A percentile compares a stretch with the other conserved stretches of the same genome.
phyloP scores from a whole-genome alignment of 345 rosid species.

The Rhodamnia argentea region DNA sequence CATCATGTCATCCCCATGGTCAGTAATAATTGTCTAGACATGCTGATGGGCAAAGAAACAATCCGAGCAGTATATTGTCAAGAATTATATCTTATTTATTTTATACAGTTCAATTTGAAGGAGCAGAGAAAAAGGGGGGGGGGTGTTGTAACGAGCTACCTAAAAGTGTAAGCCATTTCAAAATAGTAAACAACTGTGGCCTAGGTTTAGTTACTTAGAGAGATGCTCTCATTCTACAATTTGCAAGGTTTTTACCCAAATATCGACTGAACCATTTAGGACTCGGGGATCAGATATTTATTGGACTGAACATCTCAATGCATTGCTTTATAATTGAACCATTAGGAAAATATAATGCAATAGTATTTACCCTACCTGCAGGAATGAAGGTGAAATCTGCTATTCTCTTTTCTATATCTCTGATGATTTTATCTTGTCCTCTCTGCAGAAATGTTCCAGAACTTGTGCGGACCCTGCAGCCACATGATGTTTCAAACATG shows the following conservation, averaged over 20 bases:
- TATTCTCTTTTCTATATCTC: slow-evolving; percentile 68
- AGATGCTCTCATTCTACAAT: not conserved
- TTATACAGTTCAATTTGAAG: not conserved
- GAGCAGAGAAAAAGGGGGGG: not conserved
- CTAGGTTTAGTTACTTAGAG: not conserved
- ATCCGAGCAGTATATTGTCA: not conserved
- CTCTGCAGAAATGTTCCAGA: slow-evolving; percentile 82
- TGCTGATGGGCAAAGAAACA: not conserved
- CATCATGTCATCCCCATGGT: not conserved
- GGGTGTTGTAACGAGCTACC: not conserved
- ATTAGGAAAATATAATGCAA: not conserved
- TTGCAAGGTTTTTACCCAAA: not conserved
- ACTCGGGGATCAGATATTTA: not conserved
- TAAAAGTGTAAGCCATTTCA: not conserved
- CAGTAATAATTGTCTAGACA: not conserved
- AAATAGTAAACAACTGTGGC: not conserved
- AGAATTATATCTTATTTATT: not conserved
- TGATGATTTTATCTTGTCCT: slow-evolving; percentile 57
- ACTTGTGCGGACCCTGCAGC: slow-evolving; percentile 80
- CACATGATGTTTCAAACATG: slow-evolving; percentile 1
- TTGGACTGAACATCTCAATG: not conserved
- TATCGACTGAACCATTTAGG: not conserved
- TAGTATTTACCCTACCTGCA: slow-evolving; percentile 31
- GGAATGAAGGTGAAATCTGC: slow-evolving; percentile 85
- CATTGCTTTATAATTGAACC: not conserved